Evolutionary conservation across 208 protist species (phyloP).

Genomic region (Trypanosoma grayi): DNA sequence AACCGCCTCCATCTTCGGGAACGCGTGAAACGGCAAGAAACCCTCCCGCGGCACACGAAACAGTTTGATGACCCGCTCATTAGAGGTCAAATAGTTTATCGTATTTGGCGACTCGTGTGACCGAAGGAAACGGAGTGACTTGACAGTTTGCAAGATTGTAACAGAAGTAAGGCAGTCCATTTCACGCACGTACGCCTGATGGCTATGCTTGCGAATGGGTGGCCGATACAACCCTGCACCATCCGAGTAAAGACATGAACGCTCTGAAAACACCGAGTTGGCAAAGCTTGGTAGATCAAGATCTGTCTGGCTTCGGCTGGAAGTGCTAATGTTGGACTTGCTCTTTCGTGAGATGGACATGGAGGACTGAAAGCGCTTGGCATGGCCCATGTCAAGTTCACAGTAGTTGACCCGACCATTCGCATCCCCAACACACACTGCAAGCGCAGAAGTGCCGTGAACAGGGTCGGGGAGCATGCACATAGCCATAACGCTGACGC

Average conservation of each 20-base stretch:
- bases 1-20: conserved; percentile 63
- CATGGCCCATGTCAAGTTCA: conserved; percentile 58
- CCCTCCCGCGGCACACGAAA: conserved; percentile 83
- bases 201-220: conserved; percentile 59
- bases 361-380: conserved; percentile 12
- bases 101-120: conserved; percentile 69
- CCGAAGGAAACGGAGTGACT: conserved; percentile 65
- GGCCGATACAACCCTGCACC: conserved; percentile 56
- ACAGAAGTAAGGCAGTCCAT: conserved; percentile 86
- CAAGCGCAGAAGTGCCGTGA: conserved; percentile 58
- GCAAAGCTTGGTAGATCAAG: conserved; percentile 2
- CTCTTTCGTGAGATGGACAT: conserved; percentile 19
- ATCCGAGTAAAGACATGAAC: conserved; percentile 23
- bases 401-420: conserved; percentile 82
- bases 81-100: conserved; percentile 85
- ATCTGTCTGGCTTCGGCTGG: conserved; percentile 25
- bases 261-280: conserved; percentile 37
- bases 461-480: conserved; percentile 73
- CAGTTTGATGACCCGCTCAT: conserved; percentile 84
- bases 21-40: conserved; percentile 69
- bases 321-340: conserved; percentile 21
- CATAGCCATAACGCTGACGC: conserved; percentile 66
- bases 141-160: conserved; percentile 69
- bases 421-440: conserved; percentile 76
- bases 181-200: conserved; percentile 80